phyloP scores from a whole-genome alignment of 1,284 basidiomycete genomes.

The Cryptococcus sp. region DNA sequence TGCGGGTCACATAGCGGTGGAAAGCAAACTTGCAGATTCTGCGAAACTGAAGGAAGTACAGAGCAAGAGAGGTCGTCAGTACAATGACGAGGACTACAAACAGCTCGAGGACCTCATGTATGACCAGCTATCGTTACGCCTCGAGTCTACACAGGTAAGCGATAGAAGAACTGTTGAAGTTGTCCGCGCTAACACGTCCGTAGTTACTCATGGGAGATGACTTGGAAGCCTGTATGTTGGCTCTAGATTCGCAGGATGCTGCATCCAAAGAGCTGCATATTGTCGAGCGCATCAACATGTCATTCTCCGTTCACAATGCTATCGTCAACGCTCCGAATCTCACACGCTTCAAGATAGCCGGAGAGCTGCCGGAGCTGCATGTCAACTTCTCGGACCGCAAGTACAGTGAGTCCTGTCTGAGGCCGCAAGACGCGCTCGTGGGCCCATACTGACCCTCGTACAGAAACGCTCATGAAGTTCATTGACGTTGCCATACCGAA shows the following conservation, averaged over 20 bases:
- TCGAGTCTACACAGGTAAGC: slow-evolving; percentile 84
- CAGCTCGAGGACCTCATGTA: slow-evolving; percentile 95
- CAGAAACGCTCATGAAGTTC: slow-evolving; percentile 81
- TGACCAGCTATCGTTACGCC: slow-evolving; percentile 81
- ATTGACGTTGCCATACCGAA: slow-evolving; percentile 89
- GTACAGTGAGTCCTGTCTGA: slow-evolving; percentile 61
- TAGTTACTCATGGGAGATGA: slow-evolving; percentile 85
- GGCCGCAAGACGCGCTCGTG: not conserved
- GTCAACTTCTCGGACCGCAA: slow-evolving; percentile 95
- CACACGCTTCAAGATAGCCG: slow-evolving; percentile 88
- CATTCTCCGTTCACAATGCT: slow-evolving; percentile 88
- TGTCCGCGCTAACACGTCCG: not conserved
- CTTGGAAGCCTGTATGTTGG: slow-evolving; percentile 76
- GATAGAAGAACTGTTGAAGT: not conserved
- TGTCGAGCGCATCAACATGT: slow-evolving; percentile 89
- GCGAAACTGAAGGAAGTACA: slow-evolving; percentile 76
- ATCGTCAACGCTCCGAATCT: slow-evolving; percentile 86
- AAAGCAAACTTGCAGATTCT: slow-evolving; percentile 87
- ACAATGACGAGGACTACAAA: slow-evolving; percentile 85
- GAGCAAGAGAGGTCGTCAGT: slow-evolving; percentile 81
- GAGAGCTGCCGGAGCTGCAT: slow-evolving; percentile 82
- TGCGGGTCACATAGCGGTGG: slow-evolving; percentile 93
- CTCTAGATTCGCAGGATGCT: slow-evolving; percentile 61
- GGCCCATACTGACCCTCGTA: slow-evolving; percentile 3
- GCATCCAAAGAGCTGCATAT: slow-evolving; percentile 71